Conservation (phyloP, 805 yeast genomes). For the Lipomyces yamadae region DNA sequence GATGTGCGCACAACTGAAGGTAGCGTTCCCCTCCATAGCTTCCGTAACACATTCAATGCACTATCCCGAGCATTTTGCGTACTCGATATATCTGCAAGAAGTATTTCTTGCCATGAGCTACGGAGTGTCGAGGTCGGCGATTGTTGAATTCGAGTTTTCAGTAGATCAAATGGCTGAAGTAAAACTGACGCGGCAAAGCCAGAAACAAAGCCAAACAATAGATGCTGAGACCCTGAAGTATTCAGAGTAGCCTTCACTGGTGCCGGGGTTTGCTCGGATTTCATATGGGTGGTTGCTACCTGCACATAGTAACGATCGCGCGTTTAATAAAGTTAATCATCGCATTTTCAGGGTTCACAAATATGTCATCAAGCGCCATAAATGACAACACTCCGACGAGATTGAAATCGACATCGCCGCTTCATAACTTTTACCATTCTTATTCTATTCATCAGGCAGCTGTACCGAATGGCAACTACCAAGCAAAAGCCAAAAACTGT, state of each 20-base stretch:
- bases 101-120: conserved; percentile 14
- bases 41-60: conserved; percentile 30
- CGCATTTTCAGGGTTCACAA: background rate
- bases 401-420: background rate
- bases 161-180: conserved; percentile 85
- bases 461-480: background rate
- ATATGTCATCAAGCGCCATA: too few species aligned
- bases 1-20: conserved; percentile 92
- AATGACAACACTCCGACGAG: background rate
- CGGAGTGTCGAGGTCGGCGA: conserved; percentile 17
- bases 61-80: background rate
- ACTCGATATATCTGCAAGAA: background rate
- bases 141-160: conserved; percentile 87
- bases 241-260: background rate
- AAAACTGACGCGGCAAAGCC: conserved; percentile 81
- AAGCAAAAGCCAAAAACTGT: background rate
- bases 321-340: background rate
- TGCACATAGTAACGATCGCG: background rate
- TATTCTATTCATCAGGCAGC: background rate
- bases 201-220: conserved; percentile 80
- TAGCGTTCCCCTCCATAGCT: conserved; percentile 88
- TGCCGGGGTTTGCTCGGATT: conserved; percentile 6
- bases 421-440: background rate
- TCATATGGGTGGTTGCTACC: background rate
- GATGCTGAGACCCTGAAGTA: conserved; percentile 43